Evolutionary conservation across 2,329 filamentous ascomycete species (phyloP), one percentile per base, ranked within the genome.

Genomic region (Atkinsonella hypoxylon): DNA sequence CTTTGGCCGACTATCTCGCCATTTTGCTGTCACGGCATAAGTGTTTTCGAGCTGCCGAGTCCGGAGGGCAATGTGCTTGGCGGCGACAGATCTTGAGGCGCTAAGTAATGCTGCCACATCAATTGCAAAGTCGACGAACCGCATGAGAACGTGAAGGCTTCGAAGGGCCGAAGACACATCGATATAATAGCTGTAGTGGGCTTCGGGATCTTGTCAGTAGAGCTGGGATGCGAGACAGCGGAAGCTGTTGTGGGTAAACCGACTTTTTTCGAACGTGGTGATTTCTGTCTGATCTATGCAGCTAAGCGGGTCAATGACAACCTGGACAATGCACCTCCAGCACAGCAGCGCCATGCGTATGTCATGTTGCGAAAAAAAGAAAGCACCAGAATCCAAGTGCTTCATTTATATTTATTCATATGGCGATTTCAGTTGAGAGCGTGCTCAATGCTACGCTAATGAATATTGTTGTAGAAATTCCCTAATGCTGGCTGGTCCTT

Each of bases 41-140:
- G 70, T 71, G 54, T 66, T 67, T 53, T 78, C 74, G 50, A 79
- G 62, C 64, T 81, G 78, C 42, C 72, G 69, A 51, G 71, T 63
- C 56, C 80, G 73, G 48, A 84, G 69, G 52, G 77, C 78, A 46
- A 78, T 62, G 65, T 84, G 81, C 64, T 77, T 82, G 46, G 74
- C 67, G 46, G 83, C 84, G 54, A 90, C 76, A 34, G 78, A 78
- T 53, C 82, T 78, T 47, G 85, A 83, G 62, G 81, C 85, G 71
- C 77, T 81, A 65, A 85, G 74, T 56, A 90, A 73, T 54, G 82
- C 79, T 57, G 82, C 80, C 59, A 85, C 71, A 70, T 90, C 87
- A 63, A 89, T 72, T 55, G 74, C 70, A 62, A 75, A 79, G 69
- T 78, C 83, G 69, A 77, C 78, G 75, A 81, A 71, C 65, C 77